Evolutionary conservation across 129 eudicot species (phyloP).

Genomic region (Gnaphalium uliginosum): DNA sequence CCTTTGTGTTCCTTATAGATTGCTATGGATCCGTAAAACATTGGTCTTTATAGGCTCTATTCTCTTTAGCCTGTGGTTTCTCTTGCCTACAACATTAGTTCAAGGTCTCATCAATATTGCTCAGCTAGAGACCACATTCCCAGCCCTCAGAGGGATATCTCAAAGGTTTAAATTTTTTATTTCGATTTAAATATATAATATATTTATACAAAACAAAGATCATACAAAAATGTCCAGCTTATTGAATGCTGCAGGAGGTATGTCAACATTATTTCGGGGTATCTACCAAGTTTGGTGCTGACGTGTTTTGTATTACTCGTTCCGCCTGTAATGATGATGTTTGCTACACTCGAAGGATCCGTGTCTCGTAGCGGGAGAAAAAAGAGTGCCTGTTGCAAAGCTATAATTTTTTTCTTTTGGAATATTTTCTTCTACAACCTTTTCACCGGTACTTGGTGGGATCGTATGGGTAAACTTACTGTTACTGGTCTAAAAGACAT

Average conservation of each 20-base stretch:
- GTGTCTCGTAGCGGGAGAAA: conserved; percentile 90
- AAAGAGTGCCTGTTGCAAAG: conserved; percentile 76
- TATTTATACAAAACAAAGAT: neutral
- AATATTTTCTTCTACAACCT: conserved; percentile 87
- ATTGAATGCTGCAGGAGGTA: conserved; percentile 45
- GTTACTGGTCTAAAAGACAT: conserved; percentile 55
- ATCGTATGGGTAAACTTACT: conserved; percentile 43
- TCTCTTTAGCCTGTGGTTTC: conserved; percentile 63
- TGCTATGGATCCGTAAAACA: conserved; percentile 84
- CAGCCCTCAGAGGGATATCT: conserved; percentile 47
- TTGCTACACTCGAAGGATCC: conserved; percentile 84
- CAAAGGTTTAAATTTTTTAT: conserved; percentile 44
- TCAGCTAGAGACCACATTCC: conserved; percentile 50
- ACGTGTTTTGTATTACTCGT: conserved; percentile 59
- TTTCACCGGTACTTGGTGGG: conserved; percentile 70
- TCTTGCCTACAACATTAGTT: conserved; percentile 70
- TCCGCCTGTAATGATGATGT: conserved; percentile 81
- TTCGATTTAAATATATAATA: neutral
- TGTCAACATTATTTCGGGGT: conserved; percentile 67
- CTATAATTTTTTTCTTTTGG: conserved; percentile 70
- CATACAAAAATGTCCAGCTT: neutral
- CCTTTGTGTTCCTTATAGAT: conserved; percentile 68
- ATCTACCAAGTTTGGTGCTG: conserved; percentile 84
- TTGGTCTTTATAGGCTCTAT: conserved; percentile 60
- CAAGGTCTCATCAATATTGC: conserved; percentile 69